Base-by-base conservation (phyloP, 805 yeast genomes). In the Jamesozyma jinghongensis region DNA sequence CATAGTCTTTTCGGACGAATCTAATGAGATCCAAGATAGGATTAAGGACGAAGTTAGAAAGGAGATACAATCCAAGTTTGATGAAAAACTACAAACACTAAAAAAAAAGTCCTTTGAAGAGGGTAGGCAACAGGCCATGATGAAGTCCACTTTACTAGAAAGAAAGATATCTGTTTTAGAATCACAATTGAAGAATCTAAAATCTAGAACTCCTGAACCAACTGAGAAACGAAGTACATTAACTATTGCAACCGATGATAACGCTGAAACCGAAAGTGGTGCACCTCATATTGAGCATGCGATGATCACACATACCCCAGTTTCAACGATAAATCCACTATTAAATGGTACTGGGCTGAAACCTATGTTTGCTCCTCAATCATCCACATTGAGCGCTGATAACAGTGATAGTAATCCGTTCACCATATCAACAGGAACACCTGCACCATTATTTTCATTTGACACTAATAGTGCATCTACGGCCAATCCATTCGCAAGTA, bases 161-260 rank as follows among this genome's bases (percentile, higher is more conserved):
- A 58, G 52, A 42, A 57, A 55, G 44, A 50, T 59, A 6, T 41
- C 53, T 3, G 54, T 59, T 34, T 40, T 59, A 19, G 62, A 56
- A 40, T 36, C 38, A 19, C 53, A 57, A 61, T 40, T 36, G 58
- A 63, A 45, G 61, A 65, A 37, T 61, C 67, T 19, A 66, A 63
- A 27, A 68, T 65, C 19, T n/a, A 35, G 68, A 71, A 2, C 63
- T 71, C 37, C 62, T 63, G 37, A 71, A 12, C 8, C 27, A 14
- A 4, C 5, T 7, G n/a, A 12, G 31, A 28, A 10, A 7, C n/a
- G n/a, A n/a, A n/a, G n/a, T n/a, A n/a, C n/a, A n/a, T n/a, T n/a
- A n/a, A n/a, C n/a, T n/a, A n/a, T 6, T 22, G 6, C 26, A 22
- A 22, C 26, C 26, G 10, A 10, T 22, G 26, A 10, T 22, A 22